phyloP scores from a whole-genome alignment of 2,329 filamentous ascomycete species.

The Alternaria sp. region DNA sequence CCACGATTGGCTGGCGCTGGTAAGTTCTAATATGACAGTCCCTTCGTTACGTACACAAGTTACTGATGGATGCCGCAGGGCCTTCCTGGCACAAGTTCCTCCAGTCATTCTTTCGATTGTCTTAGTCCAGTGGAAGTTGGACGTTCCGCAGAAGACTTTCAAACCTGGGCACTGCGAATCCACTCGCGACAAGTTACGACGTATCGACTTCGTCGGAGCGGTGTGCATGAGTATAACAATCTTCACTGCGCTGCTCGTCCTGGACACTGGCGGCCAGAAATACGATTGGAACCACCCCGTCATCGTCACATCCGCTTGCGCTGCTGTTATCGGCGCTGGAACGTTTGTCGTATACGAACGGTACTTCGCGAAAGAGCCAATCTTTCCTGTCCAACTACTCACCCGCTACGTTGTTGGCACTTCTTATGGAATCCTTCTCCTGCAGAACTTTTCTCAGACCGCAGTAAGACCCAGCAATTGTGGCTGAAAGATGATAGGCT shows the following conservation, averaged over 20 bases:
- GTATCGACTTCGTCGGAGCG: neutral
- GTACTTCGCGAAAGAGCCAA: neutral
- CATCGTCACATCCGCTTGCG: neutral
- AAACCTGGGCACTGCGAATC: neutral
- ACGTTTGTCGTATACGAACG: neutral
- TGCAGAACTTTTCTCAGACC: constrained; percentile 37
- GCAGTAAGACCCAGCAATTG: constrained; percentile 30
- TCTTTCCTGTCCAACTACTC: constrained; percentile 32
- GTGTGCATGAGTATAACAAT: neutral
- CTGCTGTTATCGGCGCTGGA: neutral
- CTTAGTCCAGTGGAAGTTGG: neutral
- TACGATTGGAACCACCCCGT: neutral
- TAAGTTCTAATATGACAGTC: neutral
- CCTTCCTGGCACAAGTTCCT: neutral
- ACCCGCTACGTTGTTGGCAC: constrained; percentile 60
- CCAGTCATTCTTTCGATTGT: neutral
- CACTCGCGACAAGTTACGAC: neutral
- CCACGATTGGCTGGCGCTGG: neutral
- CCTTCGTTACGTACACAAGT: neutral
- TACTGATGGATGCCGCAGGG: neutral
- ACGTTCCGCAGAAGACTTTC: neutral
- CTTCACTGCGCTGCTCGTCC: neutral
- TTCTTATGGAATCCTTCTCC: constrained; percentile 60
- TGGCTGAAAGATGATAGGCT: constrained; percentile 60
- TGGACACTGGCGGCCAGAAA: neutral